phyloP scores from a whole-genome alignment of 768 basidiomycete species.

The Termitomyces sp. region DNA sequence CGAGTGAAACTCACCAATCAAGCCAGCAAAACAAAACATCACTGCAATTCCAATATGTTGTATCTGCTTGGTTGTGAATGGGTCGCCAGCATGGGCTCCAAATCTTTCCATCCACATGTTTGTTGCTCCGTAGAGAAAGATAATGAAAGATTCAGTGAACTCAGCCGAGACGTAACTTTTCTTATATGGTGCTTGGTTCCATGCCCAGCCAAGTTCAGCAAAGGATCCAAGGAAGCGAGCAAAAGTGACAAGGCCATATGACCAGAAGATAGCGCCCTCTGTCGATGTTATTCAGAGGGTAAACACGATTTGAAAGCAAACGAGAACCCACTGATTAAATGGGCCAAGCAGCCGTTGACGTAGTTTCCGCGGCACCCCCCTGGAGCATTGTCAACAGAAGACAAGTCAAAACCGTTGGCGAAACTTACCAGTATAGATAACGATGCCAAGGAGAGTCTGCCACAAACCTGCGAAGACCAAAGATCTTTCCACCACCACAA shows the following conservation, averaged over 20 bases:
- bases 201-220: slow-evolving; percentile 89
- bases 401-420: not conserved
- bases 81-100: slow-evolving; percentile 74
- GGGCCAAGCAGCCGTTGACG: slow-evolving; percentile 82
- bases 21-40: slow-evolving; percentile 95
- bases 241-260: slow-evolving; percentile 84
- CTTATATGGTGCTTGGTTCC: slow-evolving; percentile 69
- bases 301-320: not conserved
- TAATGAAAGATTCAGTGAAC: slow-evolving; percentile 73
- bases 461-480: slow-evolving; percentile 73
- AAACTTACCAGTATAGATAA: slow-evolving; percentile 67
- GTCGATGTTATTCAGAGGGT: slow-evolving; percentile 9
- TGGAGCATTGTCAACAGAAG: slow-evolving; percentile 15
- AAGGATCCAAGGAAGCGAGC: slow-evolving; percentile 93
- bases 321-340: slow-evolving; percentile 75
- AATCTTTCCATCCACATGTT: slow-evolving; percentile 99
- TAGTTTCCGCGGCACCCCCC: slow-evolving; percentile 79
- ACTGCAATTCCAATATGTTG: slow-evolving; percentile 95
- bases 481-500: slow-evolving; percentile 54
- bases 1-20: slow-evolving; percentile 45
- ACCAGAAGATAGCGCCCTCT: slow-evolving; percentile 94
- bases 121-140: slow-evolving; percentile 85
- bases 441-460: slow-evolving; percentile 65
- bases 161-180: slow-evolving; percentile 59
- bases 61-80: slow-evolving; percentile 87